These are phyloP conservation scores for Rhodamnia argentea DNA, from an alignment of 345 rosid genomes.

Conservation along the genomic window DNA sequence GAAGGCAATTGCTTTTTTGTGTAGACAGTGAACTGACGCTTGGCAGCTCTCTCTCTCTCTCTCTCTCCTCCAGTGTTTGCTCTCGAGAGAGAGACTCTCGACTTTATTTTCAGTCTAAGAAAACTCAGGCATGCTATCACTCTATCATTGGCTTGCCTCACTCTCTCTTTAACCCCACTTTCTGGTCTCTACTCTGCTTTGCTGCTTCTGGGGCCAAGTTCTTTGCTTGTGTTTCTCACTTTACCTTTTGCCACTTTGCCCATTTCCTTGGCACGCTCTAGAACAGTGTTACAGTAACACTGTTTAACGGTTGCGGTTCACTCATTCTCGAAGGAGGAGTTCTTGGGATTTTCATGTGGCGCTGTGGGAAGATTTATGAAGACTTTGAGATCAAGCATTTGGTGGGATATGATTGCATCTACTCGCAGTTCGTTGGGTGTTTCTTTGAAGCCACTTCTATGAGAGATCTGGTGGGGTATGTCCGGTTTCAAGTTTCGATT, in stretches of 20 bases:
- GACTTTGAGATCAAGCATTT: conserved; percentile 13
- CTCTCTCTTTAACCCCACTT: conserved; percentile 12
- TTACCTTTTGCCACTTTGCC: background rate
- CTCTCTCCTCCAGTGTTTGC: conserved; percentile 4
- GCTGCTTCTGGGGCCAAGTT: background rate
- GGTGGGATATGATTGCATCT: conserved; percentile 22
- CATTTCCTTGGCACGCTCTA: background rate
- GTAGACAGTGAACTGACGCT: conserved; percentile 17
- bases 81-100: background rate
- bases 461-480: conserved; percentile 55
- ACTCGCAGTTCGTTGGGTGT: conserved; percentile 18
- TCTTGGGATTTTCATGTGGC: background rate
- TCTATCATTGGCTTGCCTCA: conserved; percentile 5
- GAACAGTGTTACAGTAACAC: background rate
- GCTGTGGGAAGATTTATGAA: background rate
- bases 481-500: conserved; percentile 1
- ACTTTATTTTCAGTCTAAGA: background rate
- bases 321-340: background rate
- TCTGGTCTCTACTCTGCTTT: conserved; percentile 1
- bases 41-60: conserved; percentile 38
- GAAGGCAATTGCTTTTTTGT: background rate
- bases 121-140: conserved; percentile 1
- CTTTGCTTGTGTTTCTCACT: background rate
- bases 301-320: background rate
- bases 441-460: conserved; percentile 26